Percentiles rank a stretch among this genome's conserved stretches.
phyloP scores from a whole-genome alignment of 2,329 filamentous ascomycete genomes.

The Trichoderma lentiforme region DNA sequence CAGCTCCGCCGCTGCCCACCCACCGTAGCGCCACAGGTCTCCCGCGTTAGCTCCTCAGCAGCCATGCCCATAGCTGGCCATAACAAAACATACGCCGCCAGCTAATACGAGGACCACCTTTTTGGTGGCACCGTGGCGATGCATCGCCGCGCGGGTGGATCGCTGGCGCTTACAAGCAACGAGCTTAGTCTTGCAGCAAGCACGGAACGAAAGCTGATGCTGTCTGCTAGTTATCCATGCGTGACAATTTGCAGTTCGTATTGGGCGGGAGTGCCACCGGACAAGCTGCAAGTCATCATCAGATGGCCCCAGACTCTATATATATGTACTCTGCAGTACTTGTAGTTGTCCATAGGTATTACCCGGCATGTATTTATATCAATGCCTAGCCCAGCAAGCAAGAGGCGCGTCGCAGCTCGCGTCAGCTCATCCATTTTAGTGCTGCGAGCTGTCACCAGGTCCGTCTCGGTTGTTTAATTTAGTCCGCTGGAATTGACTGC shows the following conservation, averaged over 20 bases:
- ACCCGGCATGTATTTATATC: not conserved
- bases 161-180: not conserved
- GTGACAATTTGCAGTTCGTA: not conserved
- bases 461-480: not conserved
- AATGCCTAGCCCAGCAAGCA: not conserved
- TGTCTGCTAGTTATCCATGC: not conserved
- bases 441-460: not conserved
- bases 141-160: not conserved
- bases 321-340: not conserved
- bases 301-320: not conserved
- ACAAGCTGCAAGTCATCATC: not conserved
- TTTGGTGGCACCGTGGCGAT: conserved; percentile 11
- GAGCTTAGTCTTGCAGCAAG: not conserved
- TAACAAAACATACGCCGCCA: not conserved
- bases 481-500: not conserved
- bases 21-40: not conserved
- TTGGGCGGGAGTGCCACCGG: not conserved
- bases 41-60: not conserved
- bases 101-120: not conserved
- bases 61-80: not conserved
- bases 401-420: not conserved
- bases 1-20: not conserved
- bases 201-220: not conserved
- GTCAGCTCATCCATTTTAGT: not conserved
- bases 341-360: no score